Conservation (phyloP, 306 rosid species). For the Vachellia collinsii region DNA sequence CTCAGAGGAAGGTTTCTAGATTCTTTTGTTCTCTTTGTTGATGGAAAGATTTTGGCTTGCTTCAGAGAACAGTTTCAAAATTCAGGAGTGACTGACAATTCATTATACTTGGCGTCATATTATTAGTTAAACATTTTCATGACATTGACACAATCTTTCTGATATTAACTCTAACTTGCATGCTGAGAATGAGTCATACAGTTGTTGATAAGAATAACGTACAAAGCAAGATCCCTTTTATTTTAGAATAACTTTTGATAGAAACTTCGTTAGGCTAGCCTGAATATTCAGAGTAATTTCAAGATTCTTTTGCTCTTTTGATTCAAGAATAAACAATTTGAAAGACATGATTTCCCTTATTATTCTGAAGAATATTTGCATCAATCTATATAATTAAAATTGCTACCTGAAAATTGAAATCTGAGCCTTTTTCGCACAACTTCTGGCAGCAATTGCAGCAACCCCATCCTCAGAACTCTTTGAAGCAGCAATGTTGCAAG, state of each 20-base stretch:
- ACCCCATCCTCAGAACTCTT: constrained; percentile 72
- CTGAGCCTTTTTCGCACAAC: constrained; percentile 14
- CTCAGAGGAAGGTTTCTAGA: constrained; percentile 20
- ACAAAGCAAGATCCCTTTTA: background rate
- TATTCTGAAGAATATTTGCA: background rate
- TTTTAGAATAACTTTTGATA: background rate
- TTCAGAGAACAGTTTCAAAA: constrained; percentile 26
- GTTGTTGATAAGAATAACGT: background rate
- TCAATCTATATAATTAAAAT: background rate
- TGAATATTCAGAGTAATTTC: background rate
- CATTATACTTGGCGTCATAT: background rate
- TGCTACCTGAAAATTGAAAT: constrained; percentile 22
- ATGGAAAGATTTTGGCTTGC: constrained; percentile 9
- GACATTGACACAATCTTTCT: background rate
- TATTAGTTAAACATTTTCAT: background rate
- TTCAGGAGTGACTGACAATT: constrained; percentile 10
- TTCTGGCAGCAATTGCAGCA: constrained; percentile 55
- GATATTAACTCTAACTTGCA: background rate
- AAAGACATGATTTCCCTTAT: background rate
- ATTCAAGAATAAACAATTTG: background rate
- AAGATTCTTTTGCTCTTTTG: background rate
- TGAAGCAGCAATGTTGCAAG: constrained; percentile 73
- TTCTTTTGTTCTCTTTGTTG: background rate
- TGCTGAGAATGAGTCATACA: background rate
- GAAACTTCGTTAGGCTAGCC: background rate